Evolutionary conservation across 192 early-diverging fungal species (phyloP).

Genomic region (Entomortierella parvispora): DNA sequence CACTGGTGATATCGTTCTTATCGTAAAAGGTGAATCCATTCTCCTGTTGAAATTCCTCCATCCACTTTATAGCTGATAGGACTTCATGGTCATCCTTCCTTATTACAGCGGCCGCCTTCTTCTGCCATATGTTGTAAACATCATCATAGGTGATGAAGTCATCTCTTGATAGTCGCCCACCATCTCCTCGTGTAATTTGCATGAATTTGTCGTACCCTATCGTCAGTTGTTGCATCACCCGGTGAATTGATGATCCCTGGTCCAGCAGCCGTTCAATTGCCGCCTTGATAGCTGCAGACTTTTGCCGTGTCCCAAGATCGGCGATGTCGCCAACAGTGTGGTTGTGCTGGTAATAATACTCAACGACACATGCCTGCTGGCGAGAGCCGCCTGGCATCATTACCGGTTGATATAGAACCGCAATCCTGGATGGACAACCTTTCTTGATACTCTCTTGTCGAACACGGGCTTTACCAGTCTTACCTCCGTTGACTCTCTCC

Average conservation of each 20-base stretch:
- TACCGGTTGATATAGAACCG: too few species aligned
- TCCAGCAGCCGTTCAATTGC: conserved; percentile 4
- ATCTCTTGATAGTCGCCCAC: conserved; percentile 9
- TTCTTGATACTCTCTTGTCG: neutral
- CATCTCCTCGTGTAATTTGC: conserved; percentile 6
- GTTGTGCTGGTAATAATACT: too few species aligned
- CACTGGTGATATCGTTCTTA: neutral
- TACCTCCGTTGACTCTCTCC: conserved; percentile 3
- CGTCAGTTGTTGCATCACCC: conserved; percentile 9
- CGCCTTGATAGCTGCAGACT: conserved; percentile 9
- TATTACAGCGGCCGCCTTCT: neutral
- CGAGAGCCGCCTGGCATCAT: too few species aligned
- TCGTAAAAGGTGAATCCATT: too few species aligned
- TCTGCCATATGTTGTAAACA: conserved; percentile 23
- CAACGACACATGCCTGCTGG: too few species aligned
- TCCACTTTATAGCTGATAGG: too few species aligned
- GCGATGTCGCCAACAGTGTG: conserved; percentile 8
- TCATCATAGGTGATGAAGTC: conserved; percentile 36
- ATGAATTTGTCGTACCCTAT: conserved; percentile 20
- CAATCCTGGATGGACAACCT: conserved; percentile 8
- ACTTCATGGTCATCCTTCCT: conserved; percentile 9
- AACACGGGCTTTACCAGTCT: conserved; percentile 6
- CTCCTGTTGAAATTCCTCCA: too few species aligned
- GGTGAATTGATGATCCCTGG: conserved; percentile 6
- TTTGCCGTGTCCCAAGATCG: conserved; percentile 13